Evolutionary conservation across 2,329 filamentous ascomycete species (phyloP), one percentile per base, ranked within the genome.

Genomic region (Diatrype stigma): DNA sequence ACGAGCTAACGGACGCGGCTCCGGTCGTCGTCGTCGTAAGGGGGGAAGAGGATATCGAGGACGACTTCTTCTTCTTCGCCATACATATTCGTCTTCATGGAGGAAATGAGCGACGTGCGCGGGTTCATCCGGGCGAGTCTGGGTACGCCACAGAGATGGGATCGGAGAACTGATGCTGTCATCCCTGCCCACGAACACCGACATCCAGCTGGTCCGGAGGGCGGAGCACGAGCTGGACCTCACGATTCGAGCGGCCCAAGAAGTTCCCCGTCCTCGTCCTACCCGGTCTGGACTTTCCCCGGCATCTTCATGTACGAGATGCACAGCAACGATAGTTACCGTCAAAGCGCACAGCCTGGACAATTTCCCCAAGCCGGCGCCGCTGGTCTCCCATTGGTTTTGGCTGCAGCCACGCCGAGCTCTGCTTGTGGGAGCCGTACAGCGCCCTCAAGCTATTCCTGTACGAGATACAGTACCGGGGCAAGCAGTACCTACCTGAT

Each of bases 131-230:
- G 35, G 16, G 7, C 23, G 1, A 8, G 26, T 40, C 6, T 51
- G 50, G 50, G 19, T 4, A 2, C 10, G 19, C 19, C 48, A 51
- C n/a, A 34, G 26, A 8, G 17, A 21, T 21, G 50, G 40, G 3
- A 30, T n/a, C n/a, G 12, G 28, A 26, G 46, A 51, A 16, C 50
- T 51, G 16, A 40, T 32, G 1, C 11, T 26, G 17, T 21, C 12
- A 6, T 48, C 50, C 11, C 12, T 48, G 34, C 38, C 45, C 26
- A 51, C 50, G 2, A 51, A 51, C 50, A 42, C 30, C 35, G 32
- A 38, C 7, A 48, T 51, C 16, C 46, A 48, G 19, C 38, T 51
- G n/a, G 40, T 46, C 10, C 40, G 50, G 23, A 44, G 50, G 3
- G 46, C 40, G 3, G 50, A 51, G 12, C 46, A 46, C n/a, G 32